A percentile compares a stretch with the other conserved stretches of the same genome.
phyloP scores from a whole-genome alignment of 2,329 filamentous ascomycete genomes.

The Xylaria sp. region DNA sequence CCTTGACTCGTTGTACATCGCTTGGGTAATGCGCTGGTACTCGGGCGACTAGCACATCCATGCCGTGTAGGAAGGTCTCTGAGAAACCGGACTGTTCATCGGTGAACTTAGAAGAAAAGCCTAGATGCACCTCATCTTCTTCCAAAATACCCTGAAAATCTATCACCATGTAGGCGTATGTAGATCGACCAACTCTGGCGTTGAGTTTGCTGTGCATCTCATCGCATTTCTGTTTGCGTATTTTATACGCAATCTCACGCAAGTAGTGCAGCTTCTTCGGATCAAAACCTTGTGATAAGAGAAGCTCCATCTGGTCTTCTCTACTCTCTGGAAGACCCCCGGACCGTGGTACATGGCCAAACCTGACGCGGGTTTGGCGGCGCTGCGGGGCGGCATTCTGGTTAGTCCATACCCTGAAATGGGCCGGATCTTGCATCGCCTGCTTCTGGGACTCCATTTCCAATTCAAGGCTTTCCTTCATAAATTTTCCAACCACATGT shows the following conservation, averaged over 20 bases:
- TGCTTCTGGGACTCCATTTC: slow-evolving; percentile 59
- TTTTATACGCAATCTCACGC: slow-evolving; percentile 51
- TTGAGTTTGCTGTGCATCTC: slow-evolving; percentile 61
- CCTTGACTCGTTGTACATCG: slow-evolving; percentile 73
- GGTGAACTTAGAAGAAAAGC: slow-evolving; percentile 69
- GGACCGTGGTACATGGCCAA: slow-evolving; percentile 49
- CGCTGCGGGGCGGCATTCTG: slow-evolving; percentile 42
- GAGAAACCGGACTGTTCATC: slow-evolving; percentile 59
- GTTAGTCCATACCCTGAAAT: slow-evolving; percentile 61
- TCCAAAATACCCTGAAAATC: slow-evolving; percentile 67
- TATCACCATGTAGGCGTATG: slow-evolving; percentile 69
- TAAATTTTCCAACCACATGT: slow-evolving; percentile 52
- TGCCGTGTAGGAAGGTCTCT: slow-evolving; percentile 59
- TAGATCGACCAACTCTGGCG: slow-evolving; percentile 65
- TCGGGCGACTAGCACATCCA: slow-evolving; percentile 70
- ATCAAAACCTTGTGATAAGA: slow-evolving; percentile 67
- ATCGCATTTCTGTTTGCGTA: slow-evolving; percentile 60
- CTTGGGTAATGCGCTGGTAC: slow-evolving; percentile 72
- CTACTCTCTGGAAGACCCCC: slow-evolving; percentile 56
- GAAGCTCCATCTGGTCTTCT: slow-evolving; percentile 58
- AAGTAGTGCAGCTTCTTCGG: slow-evolving; percentile 55
- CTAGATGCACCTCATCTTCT: slow-evolving; percentile 70
- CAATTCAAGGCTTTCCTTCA: slow-evolving; percentile 55
- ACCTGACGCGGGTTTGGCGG: slow-evolving; percentile 46
- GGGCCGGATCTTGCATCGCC: slow-evolving; percentile 55